Conservation (phyloP, 139 green algal genomes). For the Coelastrella sp. region DNA sequence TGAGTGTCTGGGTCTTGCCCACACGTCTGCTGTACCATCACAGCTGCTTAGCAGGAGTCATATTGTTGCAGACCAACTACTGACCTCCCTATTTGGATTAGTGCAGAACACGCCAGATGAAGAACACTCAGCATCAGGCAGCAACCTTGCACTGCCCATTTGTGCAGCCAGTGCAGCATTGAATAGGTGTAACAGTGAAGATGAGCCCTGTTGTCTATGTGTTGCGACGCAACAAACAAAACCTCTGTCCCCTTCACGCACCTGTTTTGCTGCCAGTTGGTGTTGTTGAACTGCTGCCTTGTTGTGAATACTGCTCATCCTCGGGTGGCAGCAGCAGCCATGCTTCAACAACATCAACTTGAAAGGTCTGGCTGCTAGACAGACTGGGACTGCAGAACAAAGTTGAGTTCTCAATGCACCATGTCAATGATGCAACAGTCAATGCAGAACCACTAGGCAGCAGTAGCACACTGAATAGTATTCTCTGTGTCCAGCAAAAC, state of each 20-base stretch:
- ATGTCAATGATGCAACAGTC: not conserved
- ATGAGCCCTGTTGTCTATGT: not conserved
- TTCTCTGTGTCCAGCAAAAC: not conserved
- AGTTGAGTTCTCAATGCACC: no score
- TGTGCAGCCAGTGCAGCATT: not conserved
- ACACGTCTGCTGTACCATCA: not conserved
- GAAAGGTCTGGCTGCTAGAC: constrained; percentile 13
- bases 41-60: no score
- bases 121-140: not conserved
- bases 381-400: constrained; percentile 28
- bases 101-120: no score
- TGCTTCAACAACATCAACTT: constrained; percentile 37
- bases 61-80: no score
- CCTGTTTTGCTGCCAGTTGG: constrained; percentile 1
- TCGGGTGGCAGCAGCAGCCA: constrained; percentile 47
- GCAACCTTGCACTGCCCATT: not conserved
- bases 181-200: not conserved
- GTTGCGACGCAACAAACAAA: not conserved
- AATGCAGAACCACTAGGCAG: not conserved
- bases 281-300: not conserved
- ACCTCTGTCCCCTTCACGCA: not conserved
- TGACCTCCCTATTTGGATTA: no score
- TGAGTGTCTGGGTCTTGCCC: not conserved
- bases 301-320: constrained; percentile 28
- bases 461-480: not conserved